These are phyloP conservation scores for Alternaria sp. DNA, from an alignment of 2,329 filamentous ascomycete species.

Conservation along the genomic window DNA sequence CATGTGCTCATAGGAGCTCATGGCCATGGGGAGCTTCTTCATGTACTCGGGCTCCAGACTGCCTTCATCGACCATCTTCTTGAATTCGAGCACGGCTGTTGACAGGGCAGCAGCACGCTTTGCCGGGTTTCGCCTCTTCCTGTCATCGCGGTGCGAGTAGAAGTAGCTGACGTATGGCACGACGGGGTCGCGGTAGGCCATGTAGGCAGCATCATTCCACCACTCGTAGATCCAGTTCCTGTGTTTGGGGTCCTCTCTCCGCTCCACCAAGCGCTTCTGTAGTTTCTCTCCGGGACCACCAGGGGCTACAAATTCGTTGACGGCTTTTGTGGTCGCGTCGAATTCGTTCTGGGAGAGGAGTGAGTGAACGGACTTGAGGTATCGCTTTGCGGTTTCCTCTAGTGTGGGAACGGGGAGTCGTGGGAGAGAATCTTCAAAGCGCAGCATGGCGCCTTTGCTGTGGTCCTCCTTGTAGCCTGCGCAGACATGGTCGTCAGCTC, in stretches of 20 bases:
- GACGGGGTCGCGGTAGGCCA: conserved; percentile 92
- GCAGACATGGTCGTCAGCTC: conserved; percentile 4
- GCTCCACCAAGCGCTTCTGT: conserved; percentile 85
- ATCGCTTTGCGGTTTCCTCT: conserved; percentile 81
- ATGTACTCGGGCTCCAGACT: conserved; percentile 97
- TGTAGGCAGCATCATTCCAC: conserved; percentile 97
- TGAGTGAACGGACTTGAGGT: conserved; percentile 81
- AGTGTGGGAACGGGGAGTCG: conserved; percentile 81
- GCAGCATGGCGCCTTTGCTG: conserved; percentile 81
- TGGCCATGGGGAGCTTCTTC: conserved; percentile 96
- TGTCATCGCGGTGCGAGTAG: conserved; percentile 97
- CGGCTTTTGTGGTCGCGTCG: conserved; percentile 79
- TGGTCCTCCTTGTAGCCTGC: conserved; percentile 81
- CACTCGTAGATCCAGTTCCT: conserved; percentile 98
- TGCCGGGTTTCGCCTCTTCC: conserved; percentile 82
- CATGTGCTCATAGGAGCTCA: conserved; percentile 99
- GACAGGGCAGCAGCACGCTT: conserved; percentile 93
- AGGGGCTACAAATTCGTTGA: conserved; percentile 88
- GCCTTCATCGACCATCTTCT: conserved; percentile 84
- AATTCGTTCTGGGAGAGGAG: conserved; percentile 75
- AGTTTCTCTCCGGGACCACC: conserved; percentile 83
- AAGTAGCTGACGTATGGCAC: conserved; percentile 99
- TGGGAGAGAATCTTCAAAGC: conserved; percentile 87
- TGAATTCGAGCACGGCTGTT: conserved; percentile 88
- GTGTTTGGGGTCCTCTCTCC: conserved; percentile 78